Base-by-base conservation (phyloP, 23 red algal genomes). In the Chondrus crispus region DNA sequence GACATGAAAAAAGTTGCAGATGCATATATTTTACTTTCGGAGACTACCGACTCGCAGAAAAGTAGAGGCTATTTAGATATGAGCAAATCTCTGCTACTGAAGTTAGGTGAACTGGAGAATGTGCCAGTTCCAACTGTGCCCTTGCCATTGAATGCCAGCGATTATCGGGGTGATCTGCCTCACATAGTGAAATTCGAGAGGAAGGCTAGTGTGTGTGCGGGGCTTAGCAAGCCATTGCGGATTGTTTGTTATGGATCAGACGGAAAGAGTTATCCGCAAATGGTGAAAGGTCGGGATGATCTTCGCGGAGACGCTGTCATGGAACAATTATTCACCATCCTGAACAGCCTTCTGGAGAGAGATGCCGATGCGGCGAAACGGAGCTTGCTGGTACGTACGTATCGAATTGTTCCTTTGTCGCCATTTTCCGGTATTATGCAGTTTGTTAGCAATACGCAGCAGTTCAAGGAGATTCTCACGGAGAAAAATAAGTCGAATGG, bases 241-340 rank as follows among this genome's bases (percentile, higher is more conserved):
- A 53, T 96, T 37, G 41, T 69, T 32, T 96, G 94, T 43, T 58
- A 74, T 39, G 94, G 97, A 37, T 95, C 91, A 20, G 97, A 99
- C 84, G 97, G 97, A 32, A 84, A 50, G 22, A 43, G 62, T 68
- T 86, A 95, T 68, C 75, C 86, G 46, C 94, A 95, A 46, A 60
- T 99, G 33, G 91, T 99, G 41, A 99, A 99, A 82, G 94, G 97
- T 37, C 75, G 90, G 50, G 97, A 99, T 66, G 97, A 99, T 79
- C 81, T 99, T 5, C 87, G 97, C 11, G 94, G 95, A 51, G 97
- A 99, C 85, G 97, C 94, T 20, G 88, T 93, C n/a, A 95, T 99
- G 90, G 87, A 96, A 82, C 94, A 99, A 91, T 85, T 99, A 44
- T 99, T 99, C 42, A 89, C 85, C 29, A 79, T 99, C 20, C 84